Base-by-base conservation (phyloP, 805 yeast genomes). In the Starmerella etchellsii region DNA sequence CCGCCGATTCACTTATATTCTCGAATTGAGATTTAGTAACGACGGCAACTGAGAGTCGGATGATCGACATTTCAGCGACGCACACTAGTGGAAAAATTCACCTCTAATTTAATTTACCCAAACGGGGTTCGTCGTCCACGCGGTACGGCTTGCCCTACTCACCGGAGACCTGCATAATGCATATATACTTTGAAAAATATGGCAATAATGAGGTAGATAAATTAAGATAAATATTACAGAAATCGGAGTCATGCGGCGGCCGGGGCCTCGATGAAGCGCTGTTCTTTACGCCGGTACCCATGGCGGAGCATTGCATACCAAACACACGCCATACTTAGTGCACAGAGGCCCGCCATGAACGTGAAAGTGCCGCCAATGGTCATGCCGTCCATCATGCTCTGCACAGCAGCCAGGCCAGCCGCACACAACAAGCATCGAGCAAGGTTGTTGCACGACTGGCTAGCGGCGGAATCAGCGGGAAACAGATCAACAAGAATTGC, bases 341-440 rank as follows among this genome's bases (percentile, higher is more conserved):
- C 41, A 26, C 66, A 52, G 6, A 60, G 38, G 7, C 59, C 76
- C 2, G 77, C 76, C 67, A 81, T 59, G n/a, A 84, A 64, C 0
- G 93, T 76, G 53, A 76, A 82, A 1, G 81, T 71, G 15, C 94
- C 91, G 1, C 95, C 95, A 11, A 71, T 59, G 0, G 73, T 73
- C 72, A 85, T 64, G 0, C 62, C 45, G 0, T 42, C 40, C 13
- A 67, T 63, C 88, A 85, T 80, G 36, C 61, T 67, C 18, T 74
- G 69, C 18, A 82, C 63, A 2, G 75, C 76, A 0, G 81, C 91
- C 18, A 79, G 68, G 32, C 80, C 75, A 1, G 73, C 67, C 0
- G 94, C 94, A 24, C 78, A 77, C 36, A 74, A 52, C n/a, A 72
- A 63, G 55, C 95, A 85, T 50, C 95, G 64, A 19, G 75, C 66